A percentile compares a stretch with the other conserved stretches of the same genome.
Evolutionary conservation across 2,329 filamentous ascomycete species (phyloP).

Genomic region (Epichloe baconii): DNA sequence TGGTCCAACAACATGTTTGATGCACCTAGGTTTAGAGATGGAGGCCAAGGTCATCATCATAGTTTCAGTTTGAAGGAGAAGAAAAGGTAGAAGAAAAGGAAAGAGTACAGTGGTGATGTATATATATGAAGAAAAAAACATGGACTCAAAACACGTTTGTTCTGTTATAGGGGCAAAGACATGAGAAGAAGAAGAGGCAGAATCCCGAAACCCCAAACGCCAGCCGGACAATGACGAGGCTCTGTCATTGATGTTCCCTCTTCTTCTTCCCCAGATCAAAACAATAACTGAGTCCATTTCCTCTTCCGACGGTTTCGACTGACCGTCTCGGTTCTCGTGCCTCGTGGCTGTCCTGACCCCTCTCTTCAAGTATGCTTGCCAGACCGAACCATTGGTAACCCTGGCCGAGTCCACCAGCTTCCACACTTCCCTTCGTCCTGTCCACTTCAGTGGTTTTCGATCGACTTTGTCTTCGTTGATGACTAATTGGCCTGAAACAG

Average conservation of each 20-base stretch:
- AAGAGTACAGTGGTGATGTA: too few relatives aligned
- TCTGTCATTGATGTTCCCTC: neutral
- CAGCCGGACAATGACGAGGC: neutral
- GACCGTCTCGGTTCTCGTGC: conserved; percentile 7
- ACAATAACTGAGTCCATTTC: conserved; percentile 27
- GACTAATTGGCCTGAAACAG: conserved; percentile 17
- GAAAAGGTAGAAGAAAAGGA: too few relatives aligned
- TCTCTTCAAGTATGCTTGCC: conserved; percentile 33
- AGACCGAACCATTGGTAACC: conserved; percentile 24
- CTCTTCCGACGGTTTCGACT: conserved; percentile 6
- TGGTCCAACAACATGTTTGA: too few relatives aligned
- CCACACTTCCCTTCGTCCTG: conserved; percentile 26
- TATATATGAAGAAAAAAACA: too few relatives aligned
- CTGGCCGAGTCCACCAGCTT: conserved; percentile 25
- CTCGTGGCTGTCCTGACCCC: conserved; percentile 6
- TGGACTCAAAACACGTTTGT: too few relatives aligned
- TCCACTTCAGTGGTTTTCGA: conserved; percentile 22
- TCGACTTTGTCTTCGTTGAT: conserved; percentile 18
- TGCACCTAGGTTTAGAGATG: too few relatives aligned
- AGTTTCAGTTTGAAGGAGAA: too few relatives aligned
- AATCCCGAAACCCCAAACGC: neutral
- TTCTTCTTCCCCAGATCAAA: conserved; percentile 21
- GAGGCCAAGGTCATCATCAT: neutral
- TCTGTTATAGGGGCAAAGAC: too few relatives aligned
- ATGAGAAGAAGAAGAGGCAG: neutral